Base-by-base conservation (phyloP, 1,139 yeast genomes). In the Suhomyces coccinellae region DNA sequence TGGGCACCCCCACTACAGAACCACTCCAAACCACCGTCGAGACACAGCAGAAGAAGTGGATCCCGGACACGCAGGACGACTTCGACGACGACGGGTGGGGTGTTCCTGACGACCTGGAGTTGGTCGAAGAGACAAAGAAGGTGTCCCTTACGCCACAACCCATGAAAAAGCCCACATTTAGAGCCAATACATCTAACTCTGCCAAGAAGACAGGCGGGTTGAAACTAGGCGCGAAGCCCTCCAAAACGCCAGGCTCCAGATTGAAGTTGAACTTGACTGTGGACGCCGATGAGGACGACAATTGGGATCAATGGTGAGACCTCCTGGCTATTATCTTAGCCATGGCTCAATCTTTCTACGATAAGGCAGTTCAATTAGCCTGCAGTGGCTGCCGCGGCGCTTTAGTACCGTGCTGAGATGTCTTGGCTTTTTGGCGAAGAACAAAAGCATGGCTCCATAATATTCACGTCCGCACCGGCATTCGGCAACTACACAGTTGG, bases 251-350 rank as follows among this genome's bases (percentile, higher is more conserved):
- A 1, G 62, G 57, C 4, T 59, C 69, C 1, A 54, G 63, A 3
- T 58, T 76, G 36, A 71, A 74, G 38, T 58, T 76, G 44, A 66
- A 74, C 38, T 54, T 75, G 11, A 73, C 64, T 8, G 65, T 61
- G 13, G 76, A 68, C 12, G 71, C 68, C 8, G 76, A 71, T 17
- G 83, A 73, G 12, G 82, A 74, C 43, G 80, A 77, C 20, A 52
- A 47, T 0, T 81, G 86, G 83, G 87, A 58, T 22, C 43, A 41
- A 22, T 45, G 47, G 47, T 45, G 29, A 26, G 6, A 17, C 20
- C 6, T 4, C 20, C 20, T 17, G n/a, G n/a, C n/a, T n/a, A n/a
- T n/a, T n/a, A n/a, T 6, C 4, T 17, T 4, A 4, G 6, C 20
- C 20, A 17, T 17, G 20, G 20, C 6, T 17, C 4, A 17, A 4